Percentiles rank a stretch among this genome's conserved stretches.
phyloP scores from a whole-genome alignment of 2,329 filamentous ascomycete species.

The Stachybotrys chlorohalonatus region DNA sequence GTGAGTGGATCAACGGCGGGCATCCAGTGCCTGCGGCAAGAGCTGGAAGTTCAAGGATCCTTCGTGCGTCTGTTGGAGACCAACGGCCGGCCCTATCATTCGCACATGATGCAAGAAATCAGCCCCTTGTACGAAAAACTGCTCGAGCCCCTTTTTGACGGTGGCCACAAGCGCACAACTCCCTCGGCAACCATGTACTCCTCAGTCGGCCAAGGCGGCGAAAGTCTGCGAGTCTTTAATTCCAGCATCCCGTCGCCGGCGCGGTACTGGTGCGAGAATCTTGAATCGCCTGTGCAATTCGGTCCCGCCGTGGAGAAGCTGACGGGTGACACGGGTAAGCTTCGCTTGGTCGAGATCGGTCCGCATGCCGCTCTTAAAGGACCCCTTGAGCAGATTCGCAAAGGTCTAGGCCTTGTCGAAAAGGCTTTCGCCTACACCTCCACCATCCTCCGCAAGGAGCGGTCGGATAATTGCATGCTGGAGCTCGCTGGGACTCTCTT shows the following conservation, averaged over 20 bases:
- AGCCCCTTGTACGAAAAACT: neutral
- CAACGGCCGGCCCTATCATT: neutral
- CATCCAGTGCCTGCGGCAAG: neutral
- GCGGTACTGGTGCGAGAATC: neutral
- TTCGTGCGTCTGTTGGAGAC: neutral
- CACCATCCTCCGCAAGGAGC: neutral
- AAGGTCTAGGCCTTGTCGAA: neutral
- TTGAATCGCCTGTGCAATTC: neutral
- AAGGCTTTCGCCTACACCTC: slow-evolving; percentile 3
- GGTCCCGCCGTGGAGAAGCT: neutral
- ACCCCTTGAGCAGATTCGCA: slow-evolving; percentile 9
- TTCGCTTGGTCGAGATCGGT: slow-evolving; percentile 10
- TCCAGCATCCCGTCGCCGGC: neutral
- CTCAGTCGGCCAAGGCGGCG: neutral
- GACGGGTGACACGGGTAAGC: neutral
- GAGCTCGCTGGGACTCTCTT: neutral
- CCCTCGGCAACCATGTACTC: neutral
- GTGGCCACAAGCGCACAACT: neutral
- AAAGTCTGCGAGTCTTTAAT: neutral
- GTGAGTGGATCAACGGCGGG: neutral
- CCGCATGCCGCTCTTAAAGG: slow-evolving; percentile 11
- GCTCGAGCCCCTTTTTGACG: neutral
- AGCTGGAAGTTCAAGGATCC: neutral
- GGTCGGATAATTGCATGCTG: neutral
- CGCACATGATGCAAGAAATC: neutral